phyloP scores from a whole-genome alignment of 73 alveolate genomes.

The Breviolum minutum region DNA sequence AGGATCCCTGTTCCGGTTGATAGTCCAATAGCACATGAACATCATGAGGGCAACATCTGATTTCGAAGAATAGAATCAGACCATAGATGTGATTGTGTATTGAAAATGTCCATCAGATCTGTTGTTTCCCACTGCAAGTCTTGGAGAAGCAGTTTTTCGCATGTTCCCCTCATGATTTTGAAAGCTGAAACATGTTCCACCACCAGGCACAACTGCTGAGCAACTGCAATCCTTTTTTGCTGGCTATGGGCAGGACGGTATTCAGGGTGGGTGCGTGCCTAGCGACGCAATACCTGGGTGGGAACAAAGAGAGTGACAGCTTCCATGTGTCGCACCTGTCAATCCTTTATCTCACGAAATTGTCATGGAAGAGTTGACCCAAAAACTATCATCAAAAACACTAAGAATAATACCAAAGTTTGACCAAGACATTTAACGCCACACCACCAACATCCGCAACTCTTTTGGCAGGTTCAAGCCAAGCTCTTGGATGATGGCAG shows the following conservation, averaged over 20 bases:
- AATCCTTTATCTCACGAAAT: too few species aligned
- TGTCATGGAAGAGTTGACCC: too few species aligned
- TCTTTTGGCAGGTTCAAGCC: slow-evolving; percentile 41
- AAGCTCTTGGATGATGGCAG: slow-evolving; percentile 64
- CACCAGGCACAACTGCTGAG: slow-evolving; percentile 51
- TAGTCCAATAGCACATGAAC: not conserved
- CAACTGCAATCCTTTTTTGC: slow-evolving; percentile 72
- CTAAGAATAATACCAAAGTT: too few species aligned
- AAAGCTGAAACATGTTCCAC: not conserved
- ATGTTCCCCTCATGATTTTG: not conserved
- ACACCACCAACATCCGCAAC: not conserved
- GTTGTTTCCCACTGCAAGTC: too few species aligned
- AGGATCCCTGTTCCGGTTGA: too few species aligned
- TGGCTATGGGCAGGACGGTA: slow-evolving; percentile 24
- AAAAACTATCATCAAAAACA: too few species aligned
- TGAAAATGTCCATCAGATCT: not conserved
- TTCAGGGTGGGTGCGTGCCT: too few species aligned
- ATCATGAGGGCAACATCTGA: not conserved
- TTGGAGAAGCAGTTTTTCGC: not conserved
- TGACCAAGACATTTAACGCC: not conserved
- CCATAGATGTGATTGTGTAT: not conserved
- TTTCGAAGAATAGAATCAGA: not conserved
- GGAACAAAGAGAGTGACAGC: too few species aligned
- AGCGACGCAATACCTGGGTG: too few species aligned
- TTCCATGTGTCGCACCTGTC: too few species aligned